Conservation (phyloP, 139 green algal genomes). For the Picochlorum sp. region DNA sequence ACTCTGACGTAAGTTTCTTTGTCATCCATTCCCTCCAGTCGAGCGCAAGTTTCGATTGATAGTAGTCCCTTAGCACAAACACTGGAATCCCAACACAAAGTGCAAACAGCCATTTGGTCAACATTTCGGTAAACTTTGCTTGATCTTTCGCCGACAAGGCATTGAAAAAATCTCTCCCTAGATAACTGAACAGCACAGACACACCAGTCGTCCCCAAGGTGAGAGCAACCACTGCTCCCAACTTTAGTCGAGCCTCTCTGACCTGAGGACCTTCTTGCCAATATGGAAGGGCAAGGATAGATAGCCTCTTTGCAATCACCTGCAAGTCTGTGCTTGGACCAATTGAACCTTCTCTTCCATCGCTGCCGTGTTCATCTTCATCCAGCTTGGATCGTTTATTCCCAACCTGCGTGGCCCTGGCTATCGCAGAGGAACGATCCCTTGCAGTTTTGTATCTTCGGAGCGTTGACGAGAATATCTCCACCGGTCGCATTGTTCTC, state of each 20-base stretch:
- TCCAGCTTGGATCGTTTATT: neutral
- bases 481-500: too few species aligned
- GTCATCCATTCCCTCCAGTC: slow-evolving; percentile 97
- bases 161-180: slow-evolving; percentile 99
- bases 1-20: slow-evolving; percentile 56
- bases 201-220: slow-evolving; percentile 91
- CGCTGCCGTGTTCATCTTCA: neutral
- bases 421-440: too few species aligned
- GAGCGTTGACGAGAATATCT: too few species aligned
- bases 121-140: slow-evolving; percentile 64
- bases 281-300: slow-evolving; percentile 64
- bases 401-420: neutral
- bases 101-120: slow-evolving; percentile 59
- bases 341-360: neutral
- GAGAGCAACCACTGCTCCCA: slow-evolving; percentile 78
- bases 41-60: slow-evolving; percentile 65
- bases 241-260: slow-evolving; percentile 40
- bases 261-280: slow-evolving; percentile 52
- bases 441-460: too few species aligned
- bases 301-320: slow-evolving; percentile 53
- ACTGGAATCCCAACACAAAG: slow-evolving; percentile 54
- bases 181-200: slow-evolving; percentile 92
- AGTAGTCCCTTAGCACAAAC: slow-evolving; percentile 73
- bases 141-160: slow-evolving; percentile 75
- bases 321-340: slow-evolving; percentile 55